Evolutionary conservation across 2,329 filamentous ascomycete species (phyloP), one percentile per base, ranked within the genome.

Genomic region (Acephala macrosclerotiorum): DNA sequence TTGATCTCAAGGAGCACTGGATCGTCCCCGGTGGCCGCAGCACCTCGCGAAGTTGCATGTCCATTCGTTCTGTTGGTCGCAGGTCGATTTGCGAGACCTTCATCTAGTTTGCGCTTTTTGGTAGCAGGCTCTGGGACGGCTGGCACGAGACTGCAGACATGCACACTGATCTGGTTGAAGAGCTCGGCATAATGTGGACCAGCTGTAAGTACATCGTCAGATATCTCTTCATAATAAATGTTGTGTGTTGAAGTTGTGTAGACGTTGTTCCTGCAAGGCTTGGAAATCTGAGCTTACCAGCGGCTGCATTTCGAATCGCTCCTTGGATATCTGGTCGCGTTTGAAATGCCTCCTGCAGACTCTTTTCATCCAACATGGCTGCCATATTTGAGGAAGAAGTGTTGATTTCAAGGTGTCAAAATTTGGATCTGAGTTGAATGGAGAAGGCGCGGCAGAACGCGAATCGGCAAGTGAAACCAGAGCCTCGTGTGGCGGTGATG

Each of bases 1-100:
- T 88, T 89, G 66, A 91, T 81, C 68, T 85, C 85, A 20, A 90
- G 79, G 29, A 89, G 76, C 0, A 89, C 77, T 7, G 80, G 72
- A 70, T 89, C 87, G 6, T 80, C 77, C 1, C 80, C 77, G 36
- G 73, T 75, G 8, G 78, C 70, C 51, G 64, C 36, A 25, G 60
- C 58, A 8, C 35, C 53, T 6, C 51, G 60, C 11, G 57, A 35
- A 25, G 22, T 5, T n/a, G 49, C 29, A 61, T 58, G 60, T 14
- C 33, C 51, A 53, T 67, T 67, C 49, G 65, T 62, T 38, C 66
- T 66, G 65, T 69, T 72, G 14, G 67, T 61, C 16, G 69, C 72
- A 60, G 70, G 66, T 61, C 71, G 66, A 35, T 58, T 71, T 26
- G 70, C 68, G 36, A 74, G 63, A 33, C 67, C 64, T 49, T 75